Evolutionary conservation across 2,329 filamentous ascomycete genomes (phyloP).

Genomic region (Cytospora piceae): DNA sequence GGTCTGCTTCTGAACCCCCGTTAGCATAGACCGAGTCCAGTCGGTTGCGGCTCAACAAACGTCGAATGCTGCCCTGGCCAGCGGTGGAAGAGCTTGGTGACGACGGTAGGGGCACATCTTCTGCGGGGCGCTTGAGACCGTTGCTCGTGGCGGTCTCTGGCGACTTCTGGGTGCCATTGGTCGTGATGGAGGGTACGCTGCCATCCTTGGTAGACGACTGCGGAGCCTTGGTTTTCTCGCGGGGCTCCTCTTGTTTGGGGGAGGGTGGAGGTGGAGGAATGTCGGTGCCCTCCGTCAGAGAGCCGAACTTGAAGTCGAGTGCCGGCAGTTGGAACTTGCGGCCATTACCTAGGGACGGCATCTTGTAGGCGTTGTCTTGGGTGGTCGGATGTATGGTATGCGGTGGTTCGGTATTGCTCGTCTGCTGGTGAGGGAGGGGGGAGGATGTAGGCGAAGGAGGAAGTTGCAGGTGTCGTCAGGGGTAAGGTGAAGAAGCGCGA

Average conservation of each 20-base stretch:
- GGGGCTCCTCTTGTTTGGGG: slow-evolving; percentile 52
- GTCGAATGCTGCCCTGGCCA: slow-evolving; percentile 60
- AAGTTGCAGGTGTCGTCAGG: slow-evolving; percentile 22
- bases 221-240: slow-evolving; percentile 45
- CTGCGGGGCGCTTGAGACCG: slow-evolving; percentile 54
- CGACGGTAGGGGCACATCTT: slow-evolving; percentile 49
- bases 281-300: slow-evolving; percentile 63
- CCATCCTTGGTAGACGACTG: slow-evolving; percentile 27
- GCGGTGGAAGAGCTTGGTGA: slow-evolving; percentile 54
- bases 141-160: slow-evolving; percentile 36
- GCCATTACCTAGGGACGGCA: slow-evolving; percentile 37
- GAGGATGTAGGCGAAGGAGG: slow-evolving; percentile 16
- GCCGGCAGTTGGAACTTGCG: slow-evolving; percentile 58
- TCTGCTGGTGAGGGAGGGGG: slow-evolving; percentile 10
- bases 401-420: slow-evolving; percentile 8
- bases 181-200: slow-evolving; percentile 33
- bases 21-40: slow-evolving; percentile 59
- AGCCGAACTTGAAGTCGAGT: slow-evolving; percentile 62
- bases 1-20: slow-evolving; percentile 47
- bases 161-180: slow-evolving; percentile 46
- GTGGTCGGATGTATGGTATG: not conserved
- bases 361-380: slow-evolving; percentile 27
- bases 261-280: slow-evolving; percentile 63
- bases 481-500: slow-evolving; percentile 18
- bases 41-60: slow-evolving; percentile 59